Evolutionary conservation across 2,329 filamentous ascomycete species (phyloP), one percentile per base, ranked within the genome.

Genomic region (Epichloe sp.): DNA sequence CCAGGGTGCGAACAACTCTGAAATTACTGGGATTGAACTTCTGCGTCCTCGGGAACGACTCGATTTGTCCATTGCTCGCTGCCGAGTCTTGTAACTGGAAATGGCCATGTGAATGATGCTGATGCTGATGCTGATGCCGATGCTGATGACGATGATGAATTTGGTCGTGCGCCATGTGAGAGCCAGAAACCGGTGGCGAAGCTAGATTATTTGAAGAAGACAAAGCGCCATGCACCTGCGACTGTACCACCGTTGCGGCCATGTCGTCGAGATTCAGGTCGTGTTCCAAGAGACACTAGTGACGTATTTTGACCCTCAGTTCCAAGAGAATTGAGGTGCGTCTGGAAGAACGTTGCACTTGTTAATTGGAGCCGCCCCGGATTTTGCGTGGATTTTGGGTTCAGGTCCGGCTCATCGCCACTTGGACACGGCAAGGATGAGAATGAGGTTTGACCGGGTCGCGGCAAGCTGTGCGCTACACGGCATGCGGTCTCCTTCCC

Each of bases 1-100:
- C 86, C 56, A 91, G 70, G 12, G 86, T 90, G 65, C 86, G 82
- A 57, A 90, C 75, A 47, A 86, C 74, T 54, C 80, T 74, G 63
- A 90, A 90, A 69, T 89, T 83, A 42, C 63, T 60, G 36, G 65
- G 60, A 41, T 62, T 59, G 50, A 68, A 62, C 48, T 59, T 63
- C 51, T 53, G 63, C 21, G 59, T 62, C 38, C 60, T 55, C 17
- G 63, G 60, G 34, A 62, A 54, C 19, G 62, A 56, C 34, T 57
- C 45, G 41, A 51, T 26, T 5, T 50, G 43, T 26, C 37, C 41
- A 31, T 36, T 42, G 37, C 23, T 47, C 5, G 36, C 15, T n/a
- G 23, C 7, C 35, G 19, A 19, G 44, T 44, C 48, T 50, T 41
- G 43, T 34, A 38, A 45, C 46, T 31, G 37, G 11, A 31, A 51